Evolutionary conservation across 345 rosid species (phyloP).

Genomic region (Trapa incisa): DNA sequence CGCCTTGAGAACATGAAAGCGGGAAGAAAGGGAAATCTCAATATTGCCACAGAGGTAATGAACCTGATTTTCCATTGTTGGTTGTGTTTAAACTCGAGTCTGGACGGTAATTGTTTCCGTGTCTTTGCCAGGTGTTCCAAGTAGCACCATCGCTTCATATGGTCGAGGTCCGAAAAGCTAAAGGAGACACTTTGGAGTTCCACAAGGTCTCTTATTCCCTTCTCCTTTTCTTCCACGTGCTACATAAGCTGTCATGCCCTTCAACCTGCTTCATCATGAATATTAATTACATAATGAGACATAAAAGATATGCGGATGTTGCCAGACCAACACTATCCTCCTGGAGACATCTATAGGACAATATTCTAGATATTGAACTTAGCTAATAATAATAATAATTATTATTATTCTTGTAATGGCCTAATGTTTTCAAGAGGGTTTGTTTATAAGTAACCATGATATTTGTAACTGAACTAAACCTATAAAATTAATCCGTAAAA

Average conservation of each 20-base stretch:
- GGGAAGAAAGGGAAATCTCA: constrained; percentile 18
- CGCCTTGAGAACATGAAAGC: constrained; percentile 15
- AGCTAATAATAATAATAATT: too few species aligned
- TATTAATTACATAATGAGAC: not conserved
- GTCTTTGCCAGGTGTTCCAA: constrained; percentile 12
- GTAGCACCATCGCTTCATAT: constrained; percentile 14
- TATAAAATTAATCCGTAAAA: too few species aligned
- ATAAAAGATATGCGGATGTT: not conserved
- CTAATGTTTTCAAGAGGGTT: too few species aligned
- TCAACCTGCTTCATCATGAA: not conserved
- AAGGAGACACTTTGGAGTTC: constrained; percentile 21
- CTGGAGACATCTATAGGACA: too few species aligned
- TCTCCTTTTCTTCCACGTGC: not conserved
- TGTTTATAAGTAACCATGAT: too few species aligned
- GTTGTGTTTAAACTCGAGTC: not conserved
- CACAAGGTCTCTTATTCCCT: constrained; percentile 10
- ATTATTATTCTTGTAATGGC: too few species aligned
- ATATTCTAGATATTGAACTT: too few species aligned
- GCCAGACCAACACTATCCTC: too few species aligned
- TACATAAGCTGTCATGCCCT: not conserved
- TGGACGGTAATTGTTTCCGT: not conserved
- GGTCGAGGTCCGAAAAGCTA: constrained; percentile 18
- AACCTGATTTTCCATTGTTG: not conserved
- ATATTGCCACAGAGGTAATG: constrained; percentile 16
- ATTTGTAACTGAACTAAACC: too few species aligned